Evolutionary conservation across 1,284 basidiomycete species (phyloP).

Genomic region (Ceratobasidium sp.): DNA sequence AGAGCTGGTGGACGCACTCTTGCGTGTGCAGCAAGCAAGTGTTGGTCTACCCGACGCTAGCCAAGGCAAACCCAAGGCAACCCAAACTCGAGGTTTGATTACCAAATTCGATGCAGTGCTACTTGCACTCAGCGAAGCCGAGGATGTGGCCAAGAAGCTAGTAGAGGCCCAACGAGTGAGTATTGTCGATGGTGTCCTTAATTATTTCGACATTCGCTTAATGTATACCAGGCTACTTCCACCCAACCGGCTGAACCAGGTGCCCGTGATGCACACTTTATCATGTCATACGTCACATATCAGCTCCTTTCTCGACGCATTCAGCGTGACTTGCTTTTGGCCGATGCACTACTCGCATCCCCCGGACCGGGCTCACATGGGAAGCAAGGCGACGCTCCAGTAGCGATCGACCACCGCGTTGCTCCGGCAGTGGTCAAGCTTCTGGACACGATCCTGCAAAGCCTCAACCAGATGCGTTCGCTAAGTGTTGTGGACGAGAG

Average conservation of each 20-base stretch:
- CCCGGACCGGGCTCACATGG: constrained; percentile 45
- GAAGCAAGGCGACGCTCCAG: constrained; percentile 43
- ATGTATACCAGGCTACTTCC: constrained; percentile 20
- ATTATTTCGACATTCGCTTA: not conserved
- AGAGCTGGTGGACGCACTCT: constrained; percentile 87
- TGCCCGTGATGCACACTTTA: constrained; percentile 76
- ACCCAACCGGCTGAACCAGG: constrained; percentile 53
- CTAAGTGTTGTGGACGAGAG: constrained; percentile 88
- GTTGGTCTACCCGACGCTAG: constrained; percentile 48
- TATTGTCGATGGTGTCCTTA: not conserved
- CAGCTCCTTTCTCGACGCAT: constrained; percentile 86
- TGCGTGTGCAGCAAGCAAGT: constrained; percentile 84
- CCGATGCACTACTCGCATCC: constrained; percentile 63
- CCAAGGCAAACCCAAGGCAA: constrained; percentile 53
- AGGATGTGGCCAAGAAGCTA: constrained; percentile 79
- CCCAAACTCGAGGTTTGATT: constrained; percentile 56
- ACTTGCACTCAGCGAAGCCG: constrained; percentile 84
- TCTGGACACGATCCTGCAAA: constrained; percentile 84
- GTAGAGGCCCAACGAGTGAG: constrained; percentile 79
- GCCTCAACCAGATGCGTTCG: constrained; percentile 79
- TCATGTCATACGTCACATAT: constrained; percentile 86
- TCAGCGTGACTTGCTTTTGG: constrained; percentile 85
- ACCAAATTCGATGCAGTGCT: constrained; percentile 86
- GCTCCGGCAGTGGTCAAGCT: constrained; percentile 88
- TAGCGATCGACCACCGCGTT: constrained; percentile 56